Evolutionary conservation across 2,329 filamentous ascomycete genomes (phyloP).

Genomic region (Trichoderma sp.): DNA sequence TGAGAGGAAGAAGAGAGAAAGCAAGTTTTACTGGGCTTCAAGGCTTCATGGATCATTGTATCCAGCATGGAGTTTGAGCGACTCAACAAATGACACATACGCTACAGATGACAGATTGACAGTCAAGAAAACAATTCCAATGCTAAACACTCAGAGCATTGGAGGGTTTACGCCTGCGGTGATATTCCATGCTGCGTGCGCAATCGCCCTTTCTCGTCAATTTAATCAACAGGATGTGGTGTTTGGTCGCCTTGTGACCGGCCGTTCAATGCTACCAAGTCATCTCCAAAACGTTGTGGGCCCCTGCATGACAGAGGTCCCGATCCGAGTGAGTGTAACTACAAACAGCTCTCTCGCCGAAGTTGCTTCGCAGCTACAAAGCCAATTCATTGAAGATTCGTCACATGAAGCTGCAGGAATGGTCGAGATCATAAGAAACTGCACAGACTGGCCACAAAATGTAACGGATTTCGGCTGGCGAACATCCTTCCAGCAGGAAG

Average conservation of each 20-base stretch:
- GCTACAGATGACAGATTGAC: not conserved
- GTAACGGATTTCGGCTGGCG: slow-evolving; percentile 15
- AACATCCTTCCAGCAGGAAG: slow-evolving; percentile 15
- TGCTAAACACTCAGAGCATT: not conserved
- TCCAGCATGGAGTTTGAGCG: not conserved
- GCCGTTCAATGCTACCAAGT: slow-evolving; percentile 14
- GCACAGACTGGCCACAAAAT: slow-evolving; percentile 18
- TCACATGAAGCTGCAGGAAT: slow-evolving; percentile 12
- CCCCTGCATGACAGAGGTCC: slow-evolving; percentile 15
- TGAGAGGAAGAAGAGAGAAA: not conserved
- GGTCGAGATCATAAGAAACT: slow-evolving; percentile 5
- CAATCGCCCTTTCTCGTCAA: slow-evolving; percentile 3
- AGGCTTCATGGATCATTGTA: not conserved
- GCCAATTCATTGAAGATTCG: slow-evolving; percentile 12
- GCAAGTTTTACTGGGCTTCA: not conserved
- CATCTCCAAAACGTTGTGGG: slow-evolving; percentile 19
- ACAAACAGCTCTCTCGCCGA: not conserved
- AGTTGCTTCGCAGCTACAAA: not conserved
- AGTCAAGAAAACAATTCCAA: not conserved
- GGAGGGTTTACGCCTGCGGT: not conserved
- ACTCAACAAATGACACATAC: not conserved
- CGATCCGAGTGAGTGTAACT: not conserved
- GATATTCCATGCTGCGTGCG: slow-evolving; percentile 12
- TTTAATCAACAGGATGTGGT: slow-evolving; percentile 6
- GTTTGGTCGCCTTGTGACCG: slow-evolving; percentile 21